Evolutionary conservation across 2,329 filamentous ascomycete genomes (phyloP).

Genomic region (Penicillium concentricum): DNA sequence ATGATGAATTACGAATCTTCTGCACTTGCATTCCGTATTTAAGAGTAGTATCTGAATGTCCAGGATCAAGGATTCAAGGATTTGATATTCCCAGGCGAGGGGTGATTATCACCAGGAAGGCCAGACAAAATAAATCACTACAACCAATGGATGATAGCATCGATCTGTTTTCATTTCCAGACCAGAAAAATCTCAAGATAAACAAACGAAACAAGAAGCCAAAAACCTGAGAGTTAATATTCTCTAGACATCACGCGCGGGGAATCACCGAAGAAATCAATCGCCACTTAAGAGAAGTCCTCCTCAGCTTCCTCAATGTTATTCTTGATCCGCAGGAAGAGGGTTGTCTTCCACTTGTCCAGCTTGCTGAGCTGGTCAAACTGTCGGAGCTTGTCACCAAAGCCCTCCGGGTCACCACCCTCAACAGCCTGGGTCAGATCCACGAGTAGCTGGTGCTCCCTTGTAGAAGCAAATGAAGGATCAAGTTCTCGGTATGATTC

Average conservation of each 20-base stretch:
- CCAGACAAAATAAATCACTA: neutral
- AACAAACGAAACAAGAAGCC: constrained; percentile 6
- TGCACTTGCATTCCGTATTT: constrained; percentile 1
- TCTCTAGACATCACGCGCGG: constrained; percentile 19
- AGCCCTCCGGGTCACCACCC: constrained; percentile 74
- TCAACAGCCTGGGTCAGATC: constrained; percentile 76
- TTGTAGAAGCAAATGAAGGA: constrained; percentile 70
- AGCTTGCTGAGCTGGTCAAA: constrained; percentile 91
- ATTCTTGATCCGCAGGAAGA: constrained; percentile 80
- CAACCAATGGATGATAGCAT: neutral
- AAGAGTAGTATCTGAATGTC: neutral
- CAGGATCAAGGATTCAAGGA: neutral
- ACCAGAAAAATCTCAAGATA: constrained; percentile 2
- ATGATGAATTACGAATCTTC: constrained; percentile 32
- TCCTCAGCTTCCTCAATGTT: constrained; percentile 70
- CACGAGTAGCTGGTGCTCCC: constrained; percentile 76
- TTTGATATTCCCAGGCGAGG: neutral
- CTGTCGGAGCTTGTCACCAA: constrained; percentile 81
- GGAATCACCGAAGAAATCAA: constrained; percentile 24
- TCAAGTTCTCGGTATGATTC: constrained; percentile 80
- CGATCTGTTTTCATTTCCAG: constrained; percentile 6
- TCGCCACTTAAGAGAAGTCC: constrained; percentile 60
- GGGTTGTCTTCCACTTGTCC: constrained; percentile 94
- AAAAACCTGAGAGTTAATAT: constrained; percentile 12
- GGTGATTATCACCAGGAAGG: neutral